phyloP scores from a whole-genome alignment of 2,329 filamentous ascomycete species.

The Penicillium glabrum region DNA sequence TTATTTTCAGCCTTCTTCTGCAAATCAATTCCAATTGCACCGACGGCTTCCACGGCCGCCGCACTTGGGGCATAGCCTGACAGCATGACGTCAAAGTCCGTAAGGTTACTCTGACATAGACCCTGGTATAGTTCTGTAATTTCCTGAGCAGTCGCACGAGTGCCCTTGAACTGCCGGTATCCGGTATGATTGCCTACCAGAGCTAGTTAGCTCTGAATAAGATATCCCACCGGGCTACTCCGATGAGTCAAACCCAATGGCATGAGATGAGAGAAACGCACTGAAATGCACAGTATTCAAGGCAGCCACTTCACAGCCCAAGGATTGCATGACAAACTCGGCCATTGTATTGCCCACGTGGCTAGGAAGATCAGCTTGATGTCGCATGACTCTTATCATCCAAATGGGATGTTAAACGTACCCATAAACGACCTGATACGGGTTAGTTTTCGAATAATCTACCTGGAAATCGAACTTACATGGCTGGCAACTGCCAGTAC shows the following conservation, averaged over 20 bases:
- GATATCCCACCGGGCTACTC: not conserved
- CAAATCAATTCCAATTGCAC: slow-evolving; percentile 78
- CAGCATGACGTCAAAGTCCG: slow-evolving; percentile 90
- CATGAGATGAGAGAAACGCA: slow-evolving; percentile 48
- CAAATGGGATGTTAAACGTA: slow-evolving; percentile 17
- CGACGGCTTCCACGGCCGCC: slow-evolving; percentile 78
- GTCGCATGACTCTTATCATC: not conserved
- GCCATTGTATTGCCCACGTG: slow-evolving; percentile 99
- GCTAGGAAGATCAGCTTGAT: slow-evolving; percentile 49
- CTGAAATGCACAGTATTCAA: slow-evolving; percentile 98
- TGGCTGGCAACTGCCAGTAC: slow-evolving; percentile 92
- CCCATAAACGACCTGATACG: slow-evolving; percentile 36
- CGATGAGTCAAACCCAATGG: not conserved
- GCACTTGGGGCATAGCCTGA: slow-evolving; percentile 93
- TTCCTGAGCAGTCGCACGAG: slow-evolving; percentile 75
- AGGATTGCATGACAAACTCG: slow-evolving; percentile 86
- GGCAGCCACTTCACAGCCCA: slow-evolving; percentile 90
- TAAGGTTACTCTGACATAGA: slow-evolving; percentile 77
- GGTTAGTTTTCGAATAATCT: slow-evolving; percentile 8
- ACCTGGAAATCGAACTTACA: slow-evolving; percentile 59
- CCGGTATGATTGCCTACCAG: slow-evolving; percentile 85
- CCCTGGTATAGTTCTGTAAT: slow-evolving; percentile 83
- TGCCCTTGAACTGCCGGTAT: slow-evolving; percentile 85
- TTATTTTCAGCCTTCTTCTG: slow-evolving; percentile 62
- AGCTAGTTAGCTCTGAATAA: not conserved